These are phyloP conservation scores for Malus orientalis DNA, from an alignment of 306 rosid species.

Conservation along the genomic window DNA sequence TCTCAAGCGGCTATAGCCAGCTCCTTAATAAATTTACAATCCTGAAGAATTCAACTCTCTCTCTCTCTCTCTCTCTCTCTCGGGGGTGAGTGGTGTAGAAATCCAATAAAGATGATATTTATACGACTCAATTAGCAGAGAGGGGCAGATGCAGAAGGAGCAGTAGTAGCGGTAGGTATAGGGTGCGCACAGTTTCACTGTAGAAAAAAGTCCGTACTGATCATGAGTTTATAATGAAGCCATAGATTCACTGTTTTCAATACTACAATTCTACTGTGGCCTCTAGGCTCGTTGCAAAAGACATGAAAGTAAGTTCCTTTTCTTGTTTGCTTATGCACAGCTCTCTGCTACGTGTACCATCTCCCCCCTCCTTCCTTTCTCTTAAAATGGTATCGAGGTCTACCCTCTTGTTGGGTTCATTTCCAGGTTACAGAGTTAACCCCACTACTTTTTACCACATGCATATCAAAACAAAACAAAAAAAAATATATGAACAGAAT, in stretches of 20 bases:
- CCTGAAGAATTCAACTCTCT: neutral
- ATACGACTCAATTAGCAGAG: constrained; percentile 3
- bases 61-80: neutral
- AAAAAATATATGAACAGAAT: neutral
- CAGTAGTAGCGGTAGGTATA: neutral
- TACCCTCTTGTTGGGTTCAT: neutral
- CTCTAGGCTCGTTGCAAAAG: constrained; percentile 1
- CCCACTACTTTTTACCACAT: neutral
- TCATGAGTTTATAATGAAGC: neutral
- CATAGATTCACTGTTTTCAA: neutral
- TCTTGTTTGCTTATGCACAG: neutral
- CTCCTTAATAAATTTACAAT: neutral
- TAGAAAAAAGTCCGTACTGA: neutral
- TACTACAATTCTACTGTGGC: neutral
- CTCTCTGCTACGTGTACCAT: neutral
- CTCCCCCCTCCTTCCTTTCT: neutral
- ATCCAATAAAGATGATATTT: constrained; percentile 39
- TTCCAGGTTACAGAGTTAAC: neutral
- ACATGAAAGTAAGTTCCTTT: neutral
- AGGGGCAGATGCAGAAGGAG: neutral
- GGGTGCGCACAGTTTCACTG: constrained; percentile 12
- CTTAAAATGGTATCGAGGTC: neutral
- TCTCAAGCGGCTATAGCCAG: neutral
- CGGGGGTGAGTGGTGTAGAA: constrained; percentile 15
- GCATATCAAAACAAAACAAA: neutral